phyloP scores from a whole-genome alignment of 2,329 filamentous ascomycete species.

The Emergomyces orientalis region DNA sequence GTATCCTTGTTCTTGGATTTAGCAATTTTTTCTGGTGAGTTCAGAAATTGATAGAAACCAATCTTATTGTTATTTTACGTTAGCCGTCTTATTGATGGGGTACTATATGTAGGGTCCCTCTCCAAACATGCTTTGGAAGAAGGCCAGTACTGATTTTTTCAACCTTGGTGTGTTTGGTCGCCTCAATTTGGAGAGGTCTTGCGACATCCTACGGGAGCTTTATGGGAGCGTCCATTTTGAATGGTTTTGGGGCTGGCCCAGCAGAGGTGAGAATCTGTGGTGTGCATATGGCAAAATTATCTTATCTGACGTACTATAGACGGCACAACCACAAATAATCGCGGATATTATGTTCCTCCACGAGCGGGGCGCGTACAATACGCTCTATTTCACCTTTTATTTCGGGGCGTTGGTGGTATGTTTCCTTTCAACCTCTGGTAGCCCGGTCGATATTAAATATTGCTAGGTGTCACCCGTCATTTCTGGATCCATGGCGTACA shows the following conservation, averaged over 20 bases:
- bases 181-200: slow-evolving; percentile 49
- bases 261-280: slow-evolving; percentile 37
- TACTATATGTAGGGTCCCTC: slow-evolving; percentile 39
- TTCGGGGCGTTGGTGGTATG: slow-evolving; percentile 53
- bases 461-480: slow-evolving; percentile 46
- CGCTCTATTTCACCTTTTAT: slow-evolving; percentile 53
- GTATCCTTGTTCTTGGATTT: slow-evolving; percentile 49
- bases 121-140: slow-evolving; percentile 47
- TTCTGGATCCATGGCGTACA: slow-evolving; percentile 51
- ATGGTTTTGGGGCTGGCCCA: slow-evolving; percentile 54
- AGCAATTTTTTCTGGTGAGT: slow-evolving; percentile 51
- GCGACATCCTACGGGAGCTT: slow-evolving; percentile 52
- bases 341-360: slow-evolving; percentile 58
- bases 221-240: slow-evolving; percentile 54
- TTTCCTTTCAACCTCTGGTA: slow-evolving; percentile 16
- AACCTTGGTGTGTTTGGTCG: slow-evolving; percentile 44
- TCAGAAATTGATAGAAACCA: too few species aligned
- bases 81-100: not conserved
- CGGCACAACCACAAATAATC: slow-evolving; percentile 53
- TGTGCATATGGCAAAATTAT: not conserved
- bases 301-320: slow-evolving; percentile 24
- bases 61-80: not conserved
- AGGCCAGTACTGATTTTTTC: slow-evolving; percentile 47
- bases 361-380: slow-evolving; percentile 54
- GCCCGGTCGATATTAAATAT: not conserved